phyloP scores from a whole-genome alignment of 371 early-diverging fungal genomes.

The Syncephalis plumigaleata region DNA sequence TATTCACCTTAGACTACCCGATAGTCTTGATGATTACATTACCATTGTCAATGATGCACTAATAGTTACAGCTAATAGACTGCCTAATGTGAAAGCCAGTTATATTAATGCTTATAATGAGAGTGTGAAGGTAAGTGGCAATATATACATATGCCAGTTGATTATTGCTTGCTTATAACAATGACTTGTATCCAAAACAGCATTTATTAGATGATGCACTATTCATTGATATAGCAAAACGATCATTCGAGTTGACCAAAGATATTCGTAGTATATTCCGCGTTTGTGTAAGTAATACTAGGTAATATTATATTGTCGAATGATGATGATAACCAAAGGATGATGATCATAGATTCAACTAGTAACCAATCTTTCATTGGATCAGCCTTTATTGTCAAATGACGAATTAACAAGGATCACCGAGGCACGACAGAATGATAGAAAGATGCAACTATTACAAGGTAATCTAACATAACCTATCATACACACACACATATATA shows the following conservation, averaged over 20 bases:
- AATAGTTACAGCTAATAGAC: constrained; percentile 2
- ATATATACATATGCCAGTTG: too few species aligned
- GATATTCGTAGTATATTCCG: constrained; percentile 37
- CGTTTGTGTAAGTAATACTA: constrained; percentile 28
- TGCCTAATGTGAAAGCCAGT: neutral
- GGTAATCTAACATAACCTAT: too few species aligned
- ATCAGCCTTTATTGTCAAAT: constrained; percentile 20
- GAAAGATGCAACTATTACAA: constrained; percentile 40
- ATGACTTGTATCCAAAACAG: too few species aligned
- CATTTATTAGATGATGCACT: constrained; percentile 28
- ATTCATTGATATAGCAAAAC: constrained; percentile 23
- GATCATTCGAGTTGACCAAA: constrained; percentile 37
- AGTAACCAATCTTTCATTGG: constrained; percentile 18
- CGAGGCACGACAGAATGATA: constrained; percentile 25
- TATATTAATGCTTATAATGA: neutral
- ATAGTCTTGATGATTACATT: constrained; percentile 32
- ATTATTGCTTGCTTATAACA: too few species aligned
- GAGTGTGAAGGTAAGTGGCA: constrained; percentile 1
- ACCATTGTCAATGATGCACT: constrained; percentile 29
- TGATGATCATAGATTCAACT: constrained; percentile 34
- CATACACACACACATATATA: too few species aligned
- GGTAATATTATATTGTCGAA: neutral
- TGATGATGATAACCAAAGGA: neutral
- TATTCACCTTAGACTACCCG: constrained; percentile 42
- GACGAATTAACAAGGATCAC: constrained; percentile 24